Base-by-base conservation (phyloP, 2,329 filamentous ascomycete species). In the Colletotrichum trifolii region DNA sequence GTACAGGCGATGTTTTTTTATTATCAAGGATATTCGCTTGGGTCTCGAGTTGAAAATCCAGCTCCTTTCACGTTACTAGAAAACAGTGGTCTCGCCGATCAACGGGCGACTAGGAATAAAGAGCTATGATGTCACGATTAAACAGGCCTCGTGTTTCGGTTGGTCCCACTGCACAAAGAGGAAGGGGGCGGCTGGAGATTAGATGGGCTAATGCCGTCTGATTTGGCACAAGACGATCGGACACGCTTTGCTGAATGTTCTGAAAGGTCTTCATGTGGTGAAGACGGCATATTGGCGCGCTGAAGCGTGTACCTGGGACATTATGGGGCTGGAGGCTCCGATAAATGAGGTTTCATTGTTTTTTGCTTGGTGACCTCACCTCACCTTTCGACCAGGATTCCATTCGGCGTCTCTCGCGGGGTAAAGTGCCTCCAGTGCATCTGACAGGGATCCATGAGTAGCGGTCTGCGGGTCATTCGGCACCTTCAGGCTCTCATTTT, bases 401-500 rank as follows among this genome's bases (percentile, higher is more conserved):
- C 46, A 54, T 56, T 17, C 49, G 50, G 33, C 25, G 50, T 45
- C 42, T 50, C 58, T 56, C 46, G 62, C 52, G 62, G 62, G 62
- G 62, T 56, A 65, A 46, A n/a, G 35, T 49, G 54, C 35, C 38
- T 42, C 15, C 10, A n/a, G 10, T 8, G 9, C 56, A 39, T 17
- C 8, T 11, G 15, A 35, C 46, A 33, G 15, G 40, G 34, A 47
- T 42, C 8, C 12, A n/a, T 33, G 49, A 54, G 60, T 34, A 64
- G 60, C 54, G 54, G 60, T 54, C 48, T 60, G 57, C 50, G 62
- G 57, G 62, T 56, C 62, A 47, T 43, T 52, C 62, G 62, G 62
- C 38, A 61, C 55, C 42, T 47, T 59, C 25, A 9, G 49, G 39
- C 45, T 17, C 25, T 25, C 4, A 25, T 58, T 46, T 58, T 39